Evolutionary conservation across 2,329 filamentous ascomycete genomes (phyloP).

Genomic region (Cercospora sp.): DNA sequence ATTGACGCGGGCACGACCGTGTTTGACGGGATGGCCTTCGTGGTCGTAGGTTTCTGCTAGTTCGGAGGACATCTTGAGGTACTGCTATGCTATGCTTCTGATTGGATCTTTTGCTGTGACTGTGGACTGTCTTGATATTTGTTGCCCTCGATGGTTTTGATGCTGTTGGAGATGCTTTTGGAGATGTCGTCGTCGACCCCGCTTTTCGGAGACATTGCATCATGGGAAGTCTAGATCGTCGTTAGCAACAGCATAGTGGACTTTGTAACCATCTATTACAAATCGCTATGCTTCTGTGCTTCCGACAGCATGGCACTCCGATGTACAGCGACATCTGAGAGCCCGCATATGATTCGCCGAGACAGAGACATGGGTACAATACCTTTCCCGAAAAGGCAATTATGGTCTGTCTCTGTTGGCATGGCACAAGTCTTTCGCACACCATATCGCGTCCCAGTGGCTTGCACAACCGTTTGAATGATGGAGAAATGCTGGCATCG

Average conservation of each 20-base stretch:
- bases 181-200: conserved; percentile 7
- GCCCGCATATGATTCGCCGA: neutral
- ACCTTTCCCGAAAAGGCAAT: neutral
- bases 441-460: neutral
- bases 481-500: neutral
- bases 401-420: neutral
- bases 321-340: neutral
- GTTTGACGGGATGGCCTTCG: conserved; percentile 31
- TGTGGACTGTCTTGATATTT: neutral
- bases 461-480: neutral
- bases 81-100: neutral
- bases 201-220: conserved; percentile 9
- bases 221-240: conserved; percentile 4
- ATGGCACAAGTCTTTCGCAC: neutral
- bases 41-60: conserved; percentile 38
- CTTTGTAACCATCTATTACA: neutral
- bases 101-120: neutral
- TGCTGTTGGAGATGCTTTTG: conserved; percentile 7
- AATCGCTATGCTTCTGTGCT: neutral
- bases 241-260: neutral
- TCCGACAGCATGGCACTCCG: neutral
- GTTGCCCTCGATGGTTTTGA: neutral
- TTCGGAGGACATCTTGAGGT: conserved; percentile 14
- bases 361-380: neutral
- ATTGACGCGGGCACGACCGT: conserved; percentile 37